Base-by-base conservation (phyloP, 192 early-diverging fungal genomes). In the Rhizophagus sp. region DNA sequence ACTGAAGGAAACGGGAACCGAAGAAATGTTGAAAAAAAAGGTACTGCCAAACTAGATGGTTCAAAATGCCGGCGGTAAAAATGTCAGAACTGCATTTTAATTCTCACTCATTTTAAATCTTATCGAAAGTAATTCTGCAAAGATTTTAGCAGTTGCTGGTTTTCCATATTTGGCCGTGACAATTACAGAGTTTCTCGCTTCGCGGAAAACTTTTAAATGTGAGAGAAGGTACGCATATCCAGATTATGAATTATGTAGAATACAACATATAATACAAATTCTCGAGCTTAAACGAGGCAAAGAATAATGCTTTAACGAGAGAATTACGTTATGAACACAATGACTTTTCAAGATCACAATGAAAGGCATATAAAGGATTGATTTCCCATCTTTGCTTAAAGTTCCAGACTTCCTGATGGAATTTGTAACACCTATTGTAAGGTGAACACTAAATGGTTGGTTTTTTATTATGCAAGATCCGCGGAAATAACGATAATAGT, bases 201-300 rank as follows among this genome's bases (percentile, higher is more conserved):
- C 94, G 96, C 19, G 98, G 98, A 86, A 99, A 99, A 87, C 89
- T 98, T 33, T 88, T 99, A 22, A 99, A 99, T 79, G 97, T 99
- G 17, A 94, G 98, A 34, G 96, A 98, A 81, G 95, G 96, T 4
- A 83, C 90, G 2, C 76, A 87, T 10, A 83, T 81, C 47, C 89
- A 88, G 74, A 93, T 99, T 67, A 83, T 87, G 22, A 89, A 85
- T 19, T 98, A 99, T 85, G 88, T 89, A 7, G 98, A 99, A 96
- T 98, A 70, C 88, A 85, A 61, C 84, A 90, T 71, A 92, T 99
- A 81, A 99, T 98, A 81, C 84, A 94, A 82, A 99, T 99, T 81
- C 89, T 99, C 62, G 97, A 97, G 47, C 85, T 99, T 41, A 92
- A 97, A 87, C n/a, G n/a, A n/a, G n/a, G n/a, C 30, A 30, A 30